Conservation (phyloP, 106 monocot genomes). For the Dactylorhiza incarnata region DNA sequence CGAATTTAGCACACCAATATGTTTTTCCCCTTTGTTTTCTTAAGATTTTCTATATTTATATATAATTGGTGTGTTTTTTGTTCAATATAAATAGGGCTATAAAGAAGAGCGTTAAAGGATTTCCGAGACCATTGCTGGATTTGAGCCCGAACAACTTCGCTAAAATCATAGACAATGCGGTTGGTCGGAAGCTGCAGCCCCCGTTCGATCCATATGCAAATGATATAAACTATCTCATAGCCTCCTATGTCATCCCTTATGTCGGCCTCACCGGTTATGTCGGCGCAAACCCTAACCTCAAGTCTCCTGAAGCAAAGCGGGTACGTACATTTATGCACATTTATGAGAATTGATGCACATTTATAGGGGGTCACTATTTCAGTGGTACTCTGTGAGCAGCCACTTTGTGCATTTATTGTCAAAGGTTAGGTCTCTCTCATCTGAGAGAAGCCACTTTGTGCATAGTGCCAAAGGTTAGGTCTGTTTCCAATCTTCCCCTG, state of each 20-base stretch:
- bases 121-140: conserved; percentile 58
- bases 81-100: conserved; percentile 31
- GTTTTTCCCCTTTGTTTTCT: no score
- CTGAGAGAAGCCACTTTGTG: no score
- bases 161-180: conserved; percentile 26
- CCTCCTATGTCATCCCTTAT: conserved; percentile 57
- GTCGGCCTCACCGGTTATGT: conserved; percentile 58
- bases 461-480: no score
- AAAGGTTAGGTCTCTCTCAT: no score
- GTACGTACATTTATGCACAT: conserved; percentile 13
- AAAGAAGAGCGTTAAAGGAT: conserved; percentile 41
- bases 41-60: no score
- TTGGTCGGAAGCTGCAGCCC: conserved; percentile 20
- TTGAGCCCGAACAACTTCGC: conserved; percentile 44
- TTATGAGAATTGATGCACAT: no score
- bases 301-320: conserved; percentile 24
- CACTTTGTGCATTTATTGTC: no score
- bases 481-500: no score
- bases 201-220: conserved; percentile 69
- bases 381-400: no score
- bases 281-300: conserved; percentile 36
- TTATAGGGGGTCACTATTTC: no score
- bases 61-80: no score
- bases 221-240: conserved; percentile 34
- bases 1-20: no score